phyloP scores from a whole-genome alignment of 2,329 filamentous ascomycete species.

The Fusarium cyanostomum region DNA sequence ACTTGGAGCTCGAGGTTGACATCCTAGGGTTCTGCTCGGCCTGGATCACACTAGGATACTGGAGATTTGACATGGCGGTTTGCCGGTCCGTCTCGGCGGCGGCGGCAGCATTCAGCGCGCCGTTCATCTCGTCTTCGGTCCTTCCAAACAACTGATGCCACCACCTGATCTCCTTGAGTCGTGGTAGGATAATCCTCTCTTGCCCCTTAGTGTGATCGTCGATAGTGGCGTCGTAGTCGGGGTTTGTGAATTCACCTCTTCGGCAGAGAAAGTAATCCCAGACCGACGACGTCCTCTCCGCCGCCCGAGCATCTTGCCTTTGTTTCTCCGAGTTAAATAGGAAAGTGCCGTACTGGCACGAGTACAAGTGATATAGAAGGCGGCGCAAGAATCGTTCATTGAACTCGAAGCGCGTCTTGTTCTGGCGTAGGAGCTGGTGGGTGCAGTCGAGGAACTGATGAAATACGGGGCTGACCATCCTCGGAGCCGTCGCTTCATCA shows the following conservation, averaged over 20 bases:
- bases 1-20: conserved; percentile 48
- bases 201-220: conserved; percentile 83
- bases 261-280: conserved; percentile 96
- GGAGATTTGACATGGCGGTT: conserved; percentile 49
- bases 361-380: conserved; percentile 91
- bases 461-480: conserved; percentile 94
- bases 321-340: conserved; percentile 95
- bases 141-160: conserved; percentile 91
- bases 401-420: conserved; percentile 92
- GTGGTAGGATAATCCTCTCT: conserved; percentile 86
- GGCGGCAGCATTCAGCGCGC: conserved; percentile 64
- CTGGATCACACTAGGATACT: conserved; percentile 43
- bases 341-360: conserved; percentile 97
- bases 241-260: conserved; percentile 82
- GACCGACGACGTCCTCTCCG: conserved; percentile 81
- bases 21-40: conserved; percentile 41
- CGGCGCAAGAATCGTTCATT: conserved; percentile 93
- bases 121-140: conserved; percentile 93
- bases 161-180: conserved; percentile 83
- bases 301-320: conserved; percentile 73
- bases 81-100: conserved; percentile 57
- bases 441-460: conserved; percentile 97
- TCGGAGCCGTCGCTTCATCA: conserved; percentile 79
- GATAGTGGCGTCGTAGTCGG: conserved; percentile 76
- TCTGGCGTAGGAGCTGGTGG: conserved; percentile 87